Base-by-base conservation (phyloP, 1,284 basidiomycete genomes). In the Rhodotorula sp. region DNA sequence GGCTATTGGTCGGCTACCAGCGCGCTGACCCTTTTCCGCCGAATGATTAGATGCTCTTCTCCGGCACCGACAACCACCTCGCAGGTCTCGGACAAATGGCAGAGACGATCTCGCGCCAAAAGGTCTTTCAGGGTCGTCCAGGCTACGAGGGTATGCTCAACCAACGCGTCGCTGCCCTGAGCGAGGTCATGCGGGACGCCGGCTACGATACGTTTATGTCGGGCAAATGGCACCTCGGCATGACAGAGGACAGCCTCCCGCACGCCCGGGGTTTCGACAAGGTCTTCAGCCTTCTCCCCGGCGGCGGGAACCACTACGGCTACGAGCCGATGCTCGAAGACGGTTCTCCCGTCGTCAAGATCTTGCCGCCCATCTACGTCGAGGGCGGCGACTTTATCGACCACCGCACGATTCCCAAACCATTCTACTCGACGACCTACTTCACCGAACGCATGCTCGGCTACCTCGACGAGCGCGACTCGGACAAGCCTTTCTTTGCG, bases 221-320 rank as follows among this genome's bases (percentile, higher is more conserved):
- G 15, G 58, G 58, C 43, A 60, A 60, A 8, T 60, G 58, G 58
- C 58, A 60, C 58, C 58, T 60, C 58, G 58, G 58, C 43, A 60
- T 60, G 58, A 60, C 58, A 14, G 43, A 43, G n/a, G 58, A 60
- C 23, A 60, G 58, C 58, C 58, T 60, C 12, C 58, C 58, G 23
- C 58, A 60, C n/a, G 58, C 58, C 5, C 58, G 58, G n/a, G 58
- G 58, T 12, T 60, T 60, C 58, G 58, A 60, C 43, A 38, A 43
- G n/a, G 58, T 60, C 45, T 60, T 60, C 19, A n/a, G 28, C 15
- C 58, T 60, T n/a, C 38, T 60, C 16, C 58, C 58, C 10, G 58
- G 58, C 38, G 58, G 58, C n/a, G 58, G 58, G 4, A 60, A 60
- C n/a, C 58, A 60, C 23, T 60, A 60, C 58, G 58, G 58, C 1